phyloP scores from a whole-genome alignment of 306 rosid species.

The Sesbania bispinosa region DNA sequence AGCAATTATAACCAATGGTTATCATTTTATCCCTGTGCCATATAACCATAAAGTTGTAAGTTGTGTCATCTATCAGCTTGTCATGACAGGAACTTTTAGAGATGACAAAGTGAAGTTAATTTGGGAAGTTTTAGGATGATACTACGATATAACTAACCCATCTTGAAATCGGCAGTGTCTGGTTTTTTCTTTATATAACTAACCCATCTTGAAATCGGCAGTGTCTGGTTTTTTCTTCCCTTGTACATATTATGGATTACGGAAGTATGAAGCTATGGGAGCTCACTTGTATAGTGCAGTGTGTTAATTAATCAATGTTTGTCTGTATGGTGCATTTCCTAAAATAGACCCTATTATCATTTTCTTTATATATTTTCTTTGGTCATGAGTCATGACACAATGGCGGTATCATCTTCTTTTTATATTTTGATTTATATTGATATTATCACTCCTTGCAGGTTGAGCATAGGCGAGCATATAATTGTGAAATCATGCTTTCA shows the following conservation, averaged over 20 bases:
- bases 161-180: constrained; percentile 15
- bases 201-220: constrained; percentile 17
- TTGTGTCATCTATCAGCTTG: constrained; percentile 13
- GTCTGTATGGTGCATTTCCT: not conserved
- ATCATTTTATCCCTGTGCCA: constrained; percentile 7
- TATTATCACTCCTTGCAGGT: constrained; percentile 48
- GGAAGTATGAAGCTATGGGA: no score
- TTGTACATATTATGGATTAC: constrained; percentile 11
- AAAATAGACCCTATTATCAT: constrained; percentile 1
- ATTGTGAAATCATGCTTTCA: constrained; percentile 98
- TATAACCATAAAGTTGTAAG: constrained; percentile 4
- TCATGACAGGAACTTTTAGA: not conserved
- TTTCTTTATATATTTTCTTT: constrained; percentile 10
- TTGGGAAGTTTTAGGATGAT: constrained; percentile 12
- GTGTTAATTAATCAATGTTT: constrained; percentile 17
- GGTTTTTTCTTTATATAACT: not conserved
- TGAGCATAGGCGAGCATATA: constrained; percentile 89
- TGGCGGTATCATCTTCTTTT: not conserved
- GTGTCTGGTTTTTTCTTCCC: constrained; percentile 17
- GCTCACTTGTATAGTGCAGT: constrained; percentile 6
- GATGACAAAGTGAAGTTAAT: constrained; percentile 3
- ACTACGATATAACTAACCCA: not conserved
- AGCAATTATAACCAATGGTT: not conserved
- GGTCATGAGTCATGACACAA: not conserved
- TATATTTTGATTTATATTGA: constrained; percentile 14